These are phyloP conservation scores for Comarum palustre DNA, from an alignment of 306 rosid genomes.

Conservation along the genomic window DNA sequence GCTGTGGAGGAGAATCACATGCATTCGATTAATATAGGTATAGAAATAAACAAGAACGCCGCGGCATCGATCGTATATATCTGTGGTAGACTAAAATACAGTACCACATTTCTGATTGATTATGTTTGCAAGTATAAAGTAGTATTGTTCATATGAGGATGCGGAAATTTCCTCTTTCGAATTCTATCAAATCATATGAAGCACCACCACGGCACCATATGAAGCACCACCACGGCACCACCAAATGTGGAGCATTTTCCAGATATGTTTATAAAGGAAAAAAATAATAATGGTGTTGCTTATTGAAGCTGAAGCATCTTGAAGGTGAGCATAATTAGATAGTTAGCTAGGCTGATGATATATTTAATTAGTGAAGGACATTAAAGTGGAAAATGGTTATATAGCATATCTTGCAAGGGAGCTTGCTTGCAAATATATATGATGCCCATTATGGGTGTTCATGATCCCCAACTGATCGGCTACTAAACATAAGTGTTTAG, in stretches of 20 bases:
- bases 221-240: background rate
- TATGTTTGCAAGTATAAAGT: background rate
- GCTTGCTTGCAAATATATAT: constrained; percentile 25
- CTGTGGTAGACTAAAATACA: background rate
- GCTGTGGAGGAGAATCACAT: constrained; percentile 13
- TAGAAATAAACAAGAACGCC: constrained; percentile 15
- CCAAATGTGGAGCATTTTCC: background rate
- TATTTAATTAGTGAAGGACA: background rate
- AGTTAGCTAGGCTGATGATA: background rate
- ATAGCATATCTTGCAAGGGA: constrained; percentile 35
- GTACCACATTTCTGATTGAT: background rate
- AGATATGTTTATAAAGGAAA: background rate
- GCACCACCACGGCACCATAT: background rate
- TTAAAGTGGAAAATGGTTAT: constrained; percentile 22
- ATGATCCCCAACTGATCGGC: constrained; percentile 14
- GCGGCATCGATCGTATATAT: constrained; percentile 9
- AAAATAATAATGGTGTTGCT: background rate
- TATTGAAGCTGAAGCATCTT: constrained; percentile 24
- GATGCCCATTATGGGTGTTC: constrained; percentile 29
- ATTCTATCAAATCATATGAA: background rate
- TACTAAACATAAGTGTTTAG: background rate
- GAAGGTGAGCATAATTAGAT: constrained; percentile 1
- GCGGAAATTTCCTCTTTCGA: background rate
- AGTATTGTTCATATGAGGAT: background rate
- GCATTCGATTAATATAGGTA: too few relatives aligned